Percentiles rank a stretch among this genome's conserved stretches.
These are phyloP conservation scores for Tulasnella sp. DNA, from an alignment of 768 basidiomycete species.

Conservation along the genomic window DNA sequence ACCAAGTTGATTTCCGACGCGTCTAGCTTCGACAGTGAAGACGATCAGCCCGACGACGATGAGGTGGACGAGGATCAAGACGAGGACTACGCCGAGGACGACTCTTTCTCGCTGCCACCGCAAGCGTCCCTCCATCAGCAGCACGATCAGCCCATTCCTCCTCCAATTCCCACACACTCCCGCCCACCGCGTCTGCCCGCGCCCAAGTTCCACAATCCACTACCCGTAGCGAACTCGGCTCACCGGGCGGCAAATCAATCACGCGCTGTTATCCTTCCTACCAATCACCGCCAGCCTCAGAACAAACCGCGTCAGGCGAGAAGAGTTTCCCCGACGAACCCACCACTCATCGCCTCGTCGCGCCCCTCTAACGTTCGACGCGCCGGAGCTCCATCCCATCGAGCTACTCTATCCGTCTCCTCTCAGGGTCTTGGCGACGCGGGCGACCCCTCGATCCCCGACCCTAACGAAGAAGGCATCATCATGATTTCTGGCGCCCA, in stretches of 20 bases:
- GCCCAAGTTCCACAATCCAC: conserved; percentile 3
- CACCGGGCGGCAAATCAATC: conserved; percentile 9
- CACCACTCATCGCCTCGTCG: conserved; percentile 16
- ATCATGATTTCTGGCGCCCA: conserved; percentile 27
- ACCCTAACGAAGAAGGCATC: conserved; percentile 26
- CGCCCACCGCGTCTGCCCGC: conserved; percentile 20
- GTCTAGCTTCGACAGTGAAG: conserved; percentile 23
- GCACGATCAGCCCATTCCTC: conserved; percentile 15
- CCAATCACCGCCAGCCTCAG: conserved; percentile 8
- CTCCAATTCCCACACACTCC: conserved; percentile 24
- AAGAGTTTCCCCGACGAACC: neutral
- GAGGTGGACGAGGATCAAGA: conserved; percentile 4
- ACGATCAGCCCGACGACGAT: conserved; percentile 16
- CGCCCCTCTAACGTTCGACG: conserved; percentile 26
- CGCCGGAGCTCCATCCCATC: conserved; percentile 14
- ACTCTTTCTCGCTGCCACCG: neutral
- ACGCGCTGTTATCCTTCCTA: conserved; percentile 15
- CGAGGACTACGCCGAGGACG: conserved; percentile 20
- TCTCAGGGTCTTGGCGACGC: conserved; percentile 15
- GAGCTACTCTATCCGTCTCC: conserved; percentile 3
- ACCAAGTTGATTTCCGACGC: neutral
- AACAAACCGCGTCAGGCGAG: neutral
- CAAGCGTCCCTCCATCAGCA: neutral
- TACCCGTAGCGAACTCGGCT: conserved; percentile 17
- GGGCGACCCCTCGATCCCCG: conserved; percentile 19